Percentiles rank a stretch among this genome's conserved stretches.
Conservation (phyloP, 2,329 filamentous ascomycete genomes). For the Monosporascus sp. region DNA sequence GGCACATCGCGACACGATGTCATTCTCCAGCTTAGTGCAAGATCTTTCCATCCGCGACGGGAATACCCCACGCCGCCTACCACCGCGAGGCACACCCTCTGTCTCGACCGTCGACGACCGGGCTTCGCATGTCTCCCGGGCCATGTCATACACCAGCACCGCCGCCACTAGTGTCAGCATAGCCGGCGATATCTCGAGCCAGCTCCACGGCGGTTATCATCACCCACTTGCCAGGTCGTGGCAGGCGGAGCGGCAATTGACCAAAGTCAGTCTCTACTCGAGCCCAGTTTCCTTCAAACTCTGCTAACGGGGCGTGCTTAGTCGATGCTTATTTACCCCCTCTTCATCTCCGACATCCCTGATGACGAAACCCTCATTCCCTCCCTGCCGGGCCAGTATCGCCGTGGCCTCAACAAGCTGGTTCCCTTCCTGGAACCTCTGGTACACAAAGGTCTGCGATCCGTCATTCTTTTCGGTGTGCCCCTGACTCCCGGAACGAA, state of each 20-base stretch:
- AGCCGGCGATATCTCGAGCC: slow-evolving; percentile 71
- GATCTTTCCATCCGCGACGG: slow-evolving; percentile 57
- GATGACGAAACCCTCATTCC: slow-evolving; percentile 89
- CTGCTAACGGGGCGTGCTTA: slow-evolving; percentile 29
- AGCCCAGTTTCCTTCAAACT: background rate
- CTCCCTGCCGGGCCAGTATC: slow-evolving; percentile 84
- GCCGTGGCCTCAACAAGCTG: slow-evolving; percentile 81
- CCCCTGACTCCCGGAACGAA: slow-evolving; percentile 76
- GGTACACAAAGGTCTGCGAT: slow-evolving; percentile 81
- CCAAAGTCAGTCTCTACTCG: slow-evolving; percentile 55
- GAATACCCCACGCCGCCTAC: slow-evolving; percentile 39
- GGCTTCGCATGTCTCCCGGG: slow-evolving; percentile 56
- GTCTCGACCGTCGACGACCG: slow-evolving; percentile 55
- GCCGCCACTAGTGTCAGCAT: slow-evolving; percentile 65
- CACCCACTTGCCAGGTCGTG: slow-evolving; percentile 74
- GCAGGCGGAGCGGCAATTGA: slow-evolving; percentile 81
- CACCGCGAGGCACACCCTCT: slow-evolving; percentile 36
- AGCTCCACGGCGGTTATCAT: slow-evolving; percentile 77
- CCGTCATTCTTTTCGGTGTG: slow-evolving; percentile 94
- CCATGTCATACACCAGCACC: slow-evolving; percentile 63
- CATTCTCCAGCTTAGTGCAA: slow-evolving; percentile 63
- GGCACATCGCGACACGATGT: slow-evolving; percentile 39
- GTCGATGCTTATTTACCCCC: slow-evolving; percentile 98
- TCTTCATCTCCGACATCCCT: slow-evolving; percentile 92
- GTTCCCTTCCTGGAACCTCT: slow-evolving; percentile 81